Evolutionary conservation across 2,329 filamentous ascomycete species (phyloP).

Genomic region (Colletotrichum lentis): DNA sequence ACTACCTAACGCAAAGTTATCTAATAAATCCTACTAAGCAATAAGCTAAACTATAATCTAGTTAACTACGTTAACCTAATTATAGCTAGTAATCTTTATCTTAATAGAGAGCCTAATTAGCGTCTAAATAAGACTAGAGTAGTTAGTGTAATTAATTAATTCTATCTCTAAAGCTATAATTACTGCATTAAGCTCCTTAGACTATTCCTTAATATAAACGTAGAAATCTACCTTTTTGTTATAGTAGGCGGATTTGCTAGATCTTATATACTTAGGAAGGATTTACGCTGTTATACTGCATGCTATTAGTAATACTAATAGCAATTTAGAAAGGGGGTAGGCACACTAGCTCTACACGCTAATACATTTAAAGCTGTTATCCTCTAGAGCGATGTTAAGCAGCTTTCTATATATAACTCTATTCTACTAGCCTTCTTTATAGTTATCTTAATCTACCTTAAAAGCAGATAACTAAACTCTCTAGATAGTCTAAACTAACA

Average conservation of each 20-base stretch:
- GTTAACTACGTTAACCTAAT: constrained; percentile 4
- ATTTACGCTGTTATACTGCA: constrained; percentile 1
- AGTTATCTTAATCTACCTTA: background rate
- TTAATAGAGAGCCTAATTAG: constrained; percentile 5
- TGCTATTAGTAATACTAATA: background rate
- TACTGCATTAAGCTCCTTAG: background rate
- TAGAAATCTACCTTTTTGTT: constrained; percentile 4
- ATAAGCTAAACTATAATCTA: constrained; percentile 6
- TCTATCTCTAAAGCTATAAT: background rate
- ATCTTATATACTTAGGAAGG: background rate
- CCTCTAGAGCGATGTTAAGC: background rate
- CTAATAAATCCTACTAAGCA: constrained; percentile 6
- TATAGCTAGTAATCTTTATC: constrained; percentile 10
- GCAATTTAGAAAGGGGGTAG: background rate
- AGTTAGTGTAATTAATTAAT: constrained; percentile 4
- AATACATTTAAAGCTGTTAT: background rate
- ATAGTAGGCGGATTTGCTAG: background rate
- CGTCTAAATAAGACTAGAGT: background rate
- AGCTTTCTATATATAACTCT: background rate
- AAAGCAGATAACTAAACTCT: background rate
- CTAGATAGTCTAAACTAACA: background rate
- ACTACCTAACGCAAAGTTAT: background rate
- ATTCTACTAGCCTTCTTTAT: constrained; percentile 1
- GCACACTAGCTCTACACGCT: background rate
- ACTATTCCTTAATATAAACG: background rate